Evolutionary conservation across 305 asterid genomes (phyloP).

Genomic region (Fraxinus velutina): DNA sequence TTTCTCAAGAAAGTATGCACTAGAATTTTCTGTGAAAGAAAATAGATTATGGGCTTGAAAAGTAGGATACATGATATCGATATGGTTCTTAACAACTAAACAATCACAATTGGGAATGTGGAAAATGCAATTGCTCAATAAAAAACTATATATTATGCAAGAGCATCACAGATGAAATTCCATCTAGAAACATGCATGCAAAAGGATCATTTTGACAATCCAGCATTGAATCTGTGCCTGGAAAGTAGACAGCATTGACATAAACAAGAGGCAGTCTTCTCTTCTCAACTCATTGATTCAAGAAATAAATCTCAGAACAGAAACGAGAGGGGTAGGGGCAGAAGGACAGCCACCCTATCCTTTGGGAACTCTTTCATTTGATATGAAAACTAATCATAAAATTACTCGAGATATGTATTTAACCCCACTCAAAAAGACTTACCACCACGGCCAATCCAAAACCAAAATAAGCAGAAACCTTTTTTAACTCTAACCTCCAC

Average conservation of each 20-base stretch:
- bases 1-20: background rate
- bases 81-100: conserved; percentile 6
- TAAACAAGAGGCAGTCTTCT: background rate
- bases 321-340: background rate
- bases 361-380: background rate
- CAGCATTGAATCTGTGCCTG: background rate
- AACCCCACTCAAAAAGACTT: background rate
- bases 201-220: background rate
- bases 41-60: background rate
- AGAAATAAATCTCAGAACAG: background rate
- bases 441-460: background rate
- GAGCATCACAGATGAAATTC: background rate
- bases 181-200: background rate
- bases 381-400: background rate
- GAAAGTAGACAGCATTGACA: background rate
- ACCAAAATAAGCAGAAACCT: background rate
- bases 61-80: background rate
- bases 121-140: background rate
- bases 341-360: background rate
- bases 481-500: background rate
- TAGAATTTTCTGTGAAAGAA: background rate
- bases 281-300: background rate
- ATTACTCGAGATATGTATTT: background rate
- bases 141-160: background rate
- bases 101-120: background rate